Conservation (phyloP, 768 basidiomycete species). For the Boletus huronensis region DNA sequence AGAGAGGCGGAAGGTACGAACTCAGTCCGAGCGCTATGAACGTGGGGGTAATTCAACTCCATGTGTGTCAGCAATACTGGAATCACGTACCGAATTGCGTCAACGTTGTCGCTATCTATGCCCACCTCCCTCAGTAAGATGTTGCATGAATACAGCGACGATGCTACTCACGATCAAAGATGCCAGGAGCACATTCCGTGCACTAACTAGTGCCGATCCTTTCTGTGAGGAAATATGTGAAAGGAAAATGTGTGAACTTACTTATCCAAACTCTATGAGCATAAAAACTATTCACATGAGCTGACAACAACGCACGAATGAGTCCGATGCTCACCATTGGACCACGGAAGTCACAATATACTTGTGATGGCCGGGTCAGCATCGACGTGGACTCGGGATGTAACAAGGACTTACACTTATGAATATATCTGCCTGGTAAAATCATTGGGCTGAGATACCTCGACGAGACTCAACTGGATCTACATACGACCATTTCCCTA, state of each 20-base stretch:
- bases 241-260: background rate
- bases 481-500: slow-evolving; percentile 4
- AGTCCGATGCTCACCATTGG: slow-evolving; percentile 5
- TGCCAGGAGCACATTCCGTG: background rate
- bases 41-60: background rate
- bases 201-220: background rate
- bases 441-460: background rate
- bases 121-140: background rate
- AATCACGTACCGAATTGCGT: slow-evolving; percentile 1
- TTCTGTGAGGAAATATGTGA: background rate
- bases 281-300: slow-evolving; percentile 3
- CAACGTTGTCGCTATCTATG: background rate
- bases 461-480: background rate
- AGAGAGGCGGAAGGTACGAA: background rate
- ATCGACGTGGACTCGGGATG: background rate
- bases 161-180: slow-evolving; percentile 4
- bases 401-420: background rate
- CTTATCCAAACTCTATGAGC: slow-evolving; percentile 15
- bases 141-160: background rate
- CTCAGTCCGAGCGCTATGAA: slow-evolving; percentile 1
- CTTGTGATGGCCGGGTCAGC: background rate
- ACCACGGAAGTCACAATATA: background rate
- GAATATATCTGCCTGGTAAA: background rate
- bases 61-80: background rate
- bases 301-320: background rate